Conservation (phyloP, 225 moss, liverwort and hornwort genomes). For the Rhytidiadelphus loreus region DNA sequence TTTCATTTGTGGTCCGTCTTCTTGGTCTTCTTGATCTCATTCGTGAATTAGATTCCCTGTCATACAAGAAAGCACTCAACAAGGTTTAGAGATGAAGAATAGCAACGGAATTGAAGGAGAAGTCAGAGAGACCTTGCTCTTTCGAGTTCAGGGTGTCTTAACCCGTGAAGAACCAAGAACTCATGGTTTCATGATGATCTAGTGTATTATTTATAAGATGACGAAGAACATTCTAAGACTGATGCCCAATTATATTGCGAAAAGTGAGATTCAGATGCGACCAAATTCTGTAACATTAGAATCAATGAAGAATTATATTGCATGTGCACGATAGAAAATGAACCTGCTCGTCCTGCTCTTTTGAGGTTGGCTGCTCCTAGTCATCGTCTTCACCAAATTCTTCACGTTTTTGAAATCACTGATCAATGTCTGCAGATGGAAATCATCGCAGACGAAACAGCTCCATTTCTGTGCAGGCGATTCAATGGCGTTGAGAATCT, state of each 20-base stretch:
- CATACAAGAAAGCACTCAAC: background rate
- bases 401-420: conserved; percentile 1
- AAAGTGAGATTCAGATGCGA: background rate
- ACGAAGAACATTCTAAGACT: background rate
- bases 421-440: background rate
- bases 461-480: conserved; percentile 13
- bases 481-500: background rate
- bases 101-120: background rate
- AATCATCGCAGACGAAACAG: conserved; percentile 46
- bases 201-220: background rate
- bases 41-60: background rate
- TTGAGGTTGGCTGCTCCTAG: background rate
- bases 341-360: background rate
- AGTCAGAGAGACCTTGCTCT: background rate
- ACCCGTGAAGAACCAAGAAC: background rate
- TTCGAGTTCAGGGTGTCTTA: background rate
- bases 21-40: background rate
- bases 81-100: background rate
- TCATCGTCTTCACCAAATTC: background rate
- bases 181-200: background rate
- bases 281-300: background rate
- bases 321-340: background rate
- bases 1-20: background rate
- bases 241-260: background rate
- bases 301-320: background rate